Base-by-base conservation (phyloP, 441 rosid genomes). In the Jatropha multifida region DNA sequence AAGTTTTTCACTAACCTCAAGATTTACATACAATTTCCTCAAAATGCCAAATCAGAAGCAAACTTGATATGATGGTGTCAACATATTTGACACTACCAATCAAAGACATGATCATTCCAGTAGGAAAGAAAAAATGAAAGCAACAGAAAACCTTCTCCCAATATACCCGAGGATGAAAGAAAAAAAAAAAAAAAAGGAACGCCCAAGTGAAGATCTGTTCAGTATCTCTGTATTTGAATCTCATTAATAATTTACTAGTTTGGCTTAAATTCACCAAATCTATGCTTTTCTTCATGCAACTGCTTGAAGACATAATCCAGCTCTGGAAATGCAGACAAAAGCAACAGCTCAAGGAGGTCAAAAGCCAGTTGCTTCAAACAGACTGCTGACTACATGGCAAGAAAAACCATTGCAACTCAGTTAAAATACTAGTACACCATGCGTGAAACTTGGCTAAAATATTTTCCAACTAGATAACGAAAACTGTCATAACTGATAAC, bases 311-410 rank as follows among this genome's bases (percentile, higher is more conserved):
- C 74, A 41, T 75, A 52, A 48, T 90, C 91, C 86, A 94, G 77
- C 77, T 96, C 99, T 0, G 98, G 97, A 71, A 94, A 94, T 49
- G 98, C 90, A 0, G 98, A 87, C 78, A 82, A 65, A 70, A 94
- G 87, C 81, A 96, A 80, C 75, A 90, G 85, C 90, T 94, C 98
- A n/a, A 94, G 79, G 73, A 96, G 88, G 78, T 90, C 97, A 69
- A 76, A 96, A 41, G 90, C 90, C 69, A 94, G 80, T 68, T 86
- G 92, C 88, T 92, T 94, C 79, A 94, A 77, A 76, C 94, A 90
- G 73, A 90, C 96, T 37, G 91, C 74, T 15, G 98, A 92, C 99
- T 96, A 88, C 85, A 83, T 66, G 51, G 62, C 27, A 66, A 59
- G 49, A n/a, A 20, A 65, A 73, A 8, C 58, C 27, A 72, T 23